Conservation (phyloP, 2,329 filamentous ascomycete species). For the Nigrospora osmanthi region DNA sequence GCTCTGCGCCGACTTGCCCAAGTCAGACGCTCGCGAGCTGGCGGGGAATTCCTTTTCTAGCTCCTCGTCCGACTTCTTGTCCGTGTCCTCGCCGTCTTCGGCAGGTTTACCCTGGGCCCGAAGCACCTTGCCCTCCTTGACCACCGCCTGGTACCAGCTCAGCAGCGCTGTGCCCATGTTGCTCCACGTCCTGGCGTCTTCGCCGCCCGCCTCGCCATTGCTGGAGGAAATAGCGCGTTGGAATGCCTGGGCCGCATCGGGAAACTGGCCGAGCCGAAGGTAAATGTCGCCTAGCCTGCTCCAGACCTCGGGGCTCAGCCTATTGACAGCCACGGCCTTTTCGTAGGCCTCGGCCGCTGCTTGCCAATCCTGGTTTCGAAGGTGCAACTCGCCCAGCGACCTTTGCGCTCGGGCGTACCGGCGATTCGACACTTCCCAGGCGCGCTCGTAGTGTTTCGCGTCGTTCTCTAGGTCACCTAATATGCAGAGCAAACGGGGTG, state of each 20-base stretch:
- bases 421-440: conserved; percentile 77
- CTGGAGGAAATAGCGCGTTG: conserved; percentile 65
- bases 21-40: conserved; percentile 19
- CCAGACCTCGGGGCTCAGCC: conserved; percentile 79
- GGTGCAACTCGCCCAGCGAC: conserved; percentile 73
- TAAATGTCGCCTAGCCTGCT: conserved; percentile 83
- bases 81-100: conserved; percentile 16
- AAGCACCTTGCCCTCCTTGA: conserved; percentile 26
- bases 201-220: conserved; percentile 61
- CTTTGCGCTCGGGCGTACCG: conserved; percentile 83
- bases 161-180: conserved; percentile 84
- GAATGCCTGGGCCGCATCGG: conserved; percentile 77
- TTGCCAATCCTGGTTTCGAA: conserved; percentile 56
- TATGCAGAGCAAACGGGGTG: conserved; percentile 85
- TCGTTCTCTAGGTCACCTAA: conserved; percentile 81
- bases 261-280: conserved; percentile 68
- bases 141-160: conserved; percentile 52
- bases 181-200: conserved; percentile 88
- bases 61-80: conserved; percentile 2
- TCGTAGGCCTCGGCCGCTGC: conserved; percentile 72
- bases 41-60: conserved; percentile 15
- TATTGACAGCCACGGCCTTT: conserved; percentile 69
- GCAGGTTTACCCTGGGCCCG: conserved; percentile 9
- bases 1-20: conserved; percentile 42
- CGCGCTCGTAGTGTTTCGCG: conserved; percentile 67